Percentiles rank a stretch among this genome's conserved stretches.
These are phyloP conservation scores for Exophiala bonariae DNA, from an alignment of 2,329 filamentous ascomycete genomes.

Conservation along the genomic window DNA sequence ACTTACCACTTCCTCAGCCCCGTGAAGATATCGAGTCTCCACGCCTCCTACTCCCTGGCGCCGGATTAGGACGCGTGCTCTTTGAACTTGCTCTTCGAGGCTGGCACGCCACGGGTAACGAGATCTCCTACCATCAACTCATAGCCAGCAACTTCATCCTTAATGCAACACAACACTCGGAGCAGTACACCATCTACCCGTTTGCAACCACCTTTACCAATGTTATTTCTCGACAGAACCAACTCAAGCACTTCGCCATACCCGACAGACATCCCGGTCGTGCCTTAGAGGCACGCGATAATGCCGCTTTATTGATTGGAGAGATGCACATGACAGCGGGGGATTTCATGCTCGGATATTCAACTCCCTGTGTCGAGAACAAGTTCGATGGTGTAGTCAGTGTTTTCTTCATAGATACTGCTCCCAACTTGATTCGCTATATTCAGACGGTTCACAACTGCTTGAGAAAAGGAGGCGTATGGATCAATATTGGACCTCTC, in stretches of 20 bases:
- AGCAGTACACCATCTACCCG: conserved; percentile 74
- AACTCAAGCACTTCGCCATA: conserved; percentile 70
- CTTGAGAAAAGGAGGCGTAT: conserved; percentile 73
- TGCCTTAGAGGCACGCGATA: conserved; percentile 43
- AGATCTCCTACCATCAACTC: conserved; percentile 97
- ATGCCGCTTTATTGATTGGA: conserved; percentile 46
- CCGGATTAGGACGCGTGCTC: conserved; percentile 82
- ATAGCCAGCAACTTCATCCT: conserved; percentile 69
- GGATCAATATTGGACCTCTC: conserved; percentile 87
- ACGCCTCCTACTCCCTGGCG: conserved; percentile 81
- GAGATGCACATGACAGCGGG: conserved; percentile 90
- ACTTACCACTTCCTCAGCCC: conserved; percentile 34
- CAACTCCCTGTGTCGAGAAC: conserved; percentile 57
- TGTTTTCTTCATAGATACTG: conserved; percentile 97
- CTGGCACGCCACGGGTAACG: conserved; percentile 80
- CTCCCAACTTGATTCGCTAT: conserved; percentile 88
- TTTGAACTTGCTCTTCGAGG: conserved; percentile 79
- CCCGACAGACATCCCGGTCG: conserved; percentile 77
- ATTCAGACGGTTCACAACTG: conserved; percentile 80
- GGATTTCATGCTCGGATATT: conserved; percentile 87
- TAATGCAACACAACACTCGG: conserved; percentile 55
- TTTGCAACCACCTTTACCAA: conserved; percentile 91
- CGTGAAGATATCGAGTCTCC: conserved; percentile 34
- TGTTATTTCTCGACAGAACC: conserved; percentile 69
- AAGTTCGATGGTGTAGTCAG: conserved; percentile 80